Percentiles rank a stretch among this genome's conserved stretches.
Evolutionary conservation across 2,329 filamentous ascomycete genomes (phyloP).

Genomic region (Penicillium sp.): DNA sequence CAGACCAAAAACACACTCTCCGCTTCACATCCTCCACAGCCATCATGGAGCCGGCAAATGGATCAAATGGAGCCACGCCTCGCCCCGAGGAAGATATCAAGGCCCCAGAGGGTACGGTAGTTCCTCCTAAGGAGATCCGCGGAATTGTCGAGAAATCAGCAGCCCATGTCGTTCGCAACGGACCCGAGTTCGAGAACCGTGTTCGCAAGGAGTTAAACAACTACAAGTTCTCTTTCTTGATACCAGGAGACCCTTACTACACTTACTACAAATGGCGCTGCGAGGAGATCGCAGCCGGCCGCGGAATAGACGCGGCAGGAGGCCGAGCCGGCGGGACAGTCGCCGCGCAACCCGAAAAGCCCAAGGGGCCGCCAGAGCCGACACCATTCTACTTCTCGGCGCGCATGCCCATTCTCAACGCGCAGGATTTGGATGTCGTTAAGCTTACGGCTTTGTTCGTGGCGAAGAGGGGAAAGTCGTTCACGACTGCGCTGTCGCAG

Average conservation of each 20-base stretch:
- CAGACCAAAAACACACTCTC: conserved; percentile 4
- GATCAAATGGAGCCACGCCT: conserved; percentile 40
- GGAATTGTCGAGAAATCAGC: conserved; percentile 88
- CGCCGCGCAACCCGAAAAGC: conserved; percentile 57
- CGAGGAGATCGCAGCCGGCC: conserved; percentile 75
- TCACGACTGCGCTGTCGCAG: conserved; percentile 85
- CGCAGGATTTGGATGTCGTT: conserved; percentile 75
- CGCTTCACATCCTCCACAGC: conserved; percentile 4
- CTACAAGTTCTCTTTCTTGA: conserved; percentile 88
- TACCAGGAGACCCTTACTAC: conserved; percentile 74
- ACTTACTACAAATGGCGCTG: conserved; percentile 89
- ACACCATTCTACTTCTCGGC: conserved; percentile 89
- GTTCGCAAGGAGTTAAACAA: conserved; percentile 81
- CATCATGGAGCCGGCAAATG: conserved; percentile 42
- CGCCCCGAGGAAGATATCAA: conserved; percentile 62
- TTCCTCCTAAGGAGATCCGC: conserved; percentile 82
- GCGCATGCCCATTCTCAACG: conserved; percentile 94
- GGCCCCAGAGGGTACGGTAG: conserved; percentile 75
- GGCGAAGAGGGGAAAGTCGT: conserved; percentile 86
- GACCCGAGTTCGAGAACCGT: conserved; percentile 68
- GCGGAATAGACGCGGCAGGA: conserved; percentile 73
- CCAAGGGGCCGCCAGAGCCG: conserved; percentile 78
- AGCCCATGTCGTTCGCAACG: conserved; percentile 74
- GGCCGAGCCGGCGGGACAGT: conserved; percentile 65
- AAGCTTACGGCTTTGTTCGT: conserved; percentile 83